These are phyloP conservation scores for Drechslerella dactyloides DNA, from an alignment of 2,329 filamentous ascomycete genomes.

Conservation along the genomic window DNA sequence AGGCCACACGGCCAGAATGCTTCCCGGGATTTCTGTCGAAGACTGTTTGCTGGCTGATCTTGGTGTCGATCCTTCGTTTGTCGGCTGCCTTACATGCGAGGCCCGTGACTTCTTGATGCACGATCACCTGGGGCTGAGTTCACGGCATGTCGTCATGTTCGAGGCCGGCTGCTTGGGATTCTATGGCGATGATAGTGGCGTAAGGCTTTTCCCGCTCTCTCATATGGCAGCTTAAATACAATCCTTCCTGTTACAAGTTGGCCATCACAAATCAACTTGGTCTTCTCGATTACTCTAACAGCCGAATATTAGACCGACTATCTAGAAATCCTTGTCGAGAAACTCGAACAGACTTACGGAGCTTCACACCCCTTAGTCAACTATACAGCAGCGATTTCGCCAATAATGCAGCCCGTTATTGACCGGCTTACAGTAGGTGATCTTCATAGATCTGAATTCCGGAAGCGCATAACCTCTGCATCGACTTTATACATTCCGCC, in stretches of 20 bases:
- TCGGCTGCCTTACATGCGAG: constrained; percentile 22
- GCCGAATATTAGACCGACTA: constrained; percentile 11
- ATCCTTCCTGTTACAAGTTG: too few relatives aligned
- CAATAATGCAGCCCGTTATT: constrained; percentile 7
- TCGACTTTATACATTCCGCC: constrained; percentile 32
- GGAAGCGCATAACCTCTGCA: constrained; percentile 17
- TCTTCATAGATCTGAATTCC: constrained; percentile 12
- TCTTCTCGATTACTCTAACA: too few relatives aligned
- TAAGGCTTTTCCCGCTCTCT: background rate
- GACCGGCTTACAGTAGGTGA: background rate
- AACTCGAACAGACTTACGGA: constrained; percentile 5
- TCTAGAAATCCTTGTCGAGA: constrained; percentile 12
- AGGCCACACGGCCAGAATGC: constrained; percentile 17
- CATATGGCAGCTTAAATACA: too few relatives aligned
- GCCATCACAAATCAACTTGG: too few relatives aligned
- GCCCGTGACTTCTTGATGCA: constrained; percentile 23
- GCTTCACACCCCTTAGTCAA: constrained; percentile 13
- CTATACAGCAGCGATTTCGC: constrained; percentile 18
- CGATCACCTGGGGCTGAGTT: constrained; percentile 10
- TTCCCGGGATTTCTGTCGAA: constrained; percentile 25
- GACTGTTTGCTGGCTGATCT: constrained; percentile 27
- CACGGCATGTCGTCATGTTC: constrained; percentile 26
- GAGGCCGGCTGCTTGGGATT: constrained; percentile 19
- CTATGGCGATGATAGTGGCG: constrained; percentile 10
- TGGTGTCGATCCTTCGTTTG: constrained; percentile 20